These are phyloP conservation scores for Candolleomyces aberdarensis DNA, from an alignment of 768 basidiomycete species.

Conservation along the genomic window DNA sequence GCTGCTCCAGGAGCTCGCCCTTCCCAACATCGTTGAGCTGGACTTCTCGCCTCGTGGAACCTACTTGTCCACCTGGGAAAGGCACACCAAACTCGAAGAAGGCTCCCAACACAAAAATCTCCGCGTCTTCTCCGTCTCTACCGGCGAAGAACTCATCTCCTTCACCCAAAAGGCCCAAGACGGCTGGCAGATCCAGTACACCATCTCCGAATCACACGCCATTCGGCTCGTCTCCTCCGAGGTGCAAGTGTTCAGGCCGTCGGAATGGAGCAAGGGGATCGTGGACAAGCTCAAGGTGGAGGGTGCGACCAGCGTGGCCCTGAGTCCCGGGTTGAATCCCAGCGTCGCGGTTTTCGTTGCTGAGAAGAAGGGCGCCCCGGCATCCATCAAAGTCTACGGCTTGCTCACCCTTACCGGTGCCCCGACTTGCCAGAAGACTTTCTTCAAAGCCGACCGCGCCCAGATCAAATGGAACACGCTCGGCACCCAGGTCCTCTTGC, in stretches of 20 bases:
- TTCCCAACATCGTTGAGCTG: slow-evolving; percentile 78
- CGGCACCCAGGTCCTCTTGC: slow-evolving; percentile 86
- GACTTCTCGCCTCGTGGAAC: slow-evolving; percentile 92
- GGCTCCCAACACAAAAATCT: slow-evolving; percentile 92
- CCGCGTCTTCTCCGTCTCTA: slow-evolving; percentile 81
- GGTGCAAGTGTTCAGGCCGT: slow-evolving; percentile 79
- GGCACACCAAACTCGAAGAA: slow-evolving; percentile 88
- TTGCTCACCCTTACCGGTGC: slow-evolving; percentile 54
- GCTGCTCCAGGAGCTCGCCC: slow-evolving; percentile 69
- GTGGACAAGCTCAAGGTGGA: slow-evolving; percentile 82
- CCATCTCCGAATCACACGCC: slow-evolving; percentile 84
- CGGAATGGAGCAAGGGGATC: slow-evolving; percentile 76
- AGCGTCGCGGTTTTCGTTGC: slow-evolving; percentile 89
- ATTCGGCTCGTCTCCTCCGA: slow-evolving; percentile 77
- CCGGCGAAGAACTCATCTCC: slow-evolving; percentile 81
- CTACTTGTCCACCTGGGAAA: slow-evolving; percentile 94
- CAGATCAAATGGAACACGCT: slow-evolving; percentile 95
- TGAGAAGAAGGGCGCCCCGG: slow-evolving; percentile 95
- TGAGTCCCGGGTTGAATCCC: slow-evolving; percentile 85
- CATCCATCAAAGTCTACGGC: slow-evolving; percentile 80
- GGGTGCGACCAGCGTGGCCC: slow-evolving; percentile 68
- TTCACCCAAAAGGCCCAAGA: slow-evolving; percentile 92
- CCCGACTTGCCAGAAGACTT: slow-evolving; percentile 85
- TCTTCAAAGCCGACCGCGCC: slow-evolving; percentile 93
- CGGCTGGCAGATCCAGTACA: slow-evolving; percentile 90